These are phyloP conservation scores for Penicillium sclerotiorum DNA, from an alignment of 2,329 filamentous ascomycete species.

Conservation along the genomic window DNA sequence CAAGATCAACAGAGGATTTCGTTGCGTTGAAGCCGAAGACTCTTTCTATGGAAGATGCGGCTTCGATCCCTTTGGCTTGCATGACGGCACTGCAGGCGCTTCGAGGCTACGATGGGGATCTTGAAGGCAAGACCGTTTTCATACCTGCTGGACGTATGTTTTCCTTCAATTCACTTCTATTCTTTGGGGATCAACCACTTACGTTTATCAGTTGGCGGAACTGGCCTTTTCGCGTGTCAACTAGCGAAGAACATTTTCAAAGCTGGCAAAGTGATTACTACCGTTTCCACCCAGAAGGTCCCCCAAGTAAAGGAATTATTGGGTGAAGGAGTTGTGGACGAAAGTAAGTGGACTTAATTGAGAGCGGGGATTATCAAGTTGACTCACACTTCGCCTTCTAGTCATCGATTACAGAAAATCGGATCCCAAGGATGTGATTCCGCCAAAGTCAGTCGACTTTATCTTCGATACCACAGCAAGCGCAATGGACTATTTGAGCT, in stretches of 20 bases:
- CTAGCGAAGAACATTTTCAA: conserved; percentile 55
- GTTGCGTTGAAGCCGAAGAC: conserved; percentile 43
- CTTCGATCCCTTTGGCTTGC: conserved; percentile 42
- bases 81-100: conserved; percentile 50
- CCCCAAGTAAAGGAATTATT: conserved; percentile 46
- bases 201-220: conserved; percentile 44
- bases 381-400: neutral
- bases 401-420: conserved; percentile 55
- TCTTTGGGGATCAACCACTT: neutral
- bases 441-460: conserved; percentile 52
- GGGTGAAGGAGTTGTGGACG: conserved; percentile 50
- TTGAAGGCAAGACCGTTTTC: conserved; percentile 56
- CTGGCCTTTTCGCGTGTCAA: conserved; percentile 51
- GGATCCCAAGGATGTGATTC: conserved; percentile 42
- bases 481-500: conserved; percentile 46
- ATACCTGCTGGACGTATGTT: conserved; percentile 48
- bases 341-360: conserved; percentile 25
- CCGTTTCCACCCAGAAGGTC: conserved; percentile 57
- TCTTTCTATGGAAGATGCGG: conserved; percentile 46
- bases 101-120: conserved; percentile 42
- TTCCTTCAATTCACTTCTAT: neutral
- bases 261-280: conserved; percentile 55
- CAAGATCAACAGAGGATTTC: conserved; percentile 33
- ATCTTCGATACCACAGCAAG: conserved; percentile 52
- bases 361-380: neutral